Base-by-base conservation (phyloP, 2,329 filamentous ascomycete species). In the Fusarium sulawesiense region DNA sequence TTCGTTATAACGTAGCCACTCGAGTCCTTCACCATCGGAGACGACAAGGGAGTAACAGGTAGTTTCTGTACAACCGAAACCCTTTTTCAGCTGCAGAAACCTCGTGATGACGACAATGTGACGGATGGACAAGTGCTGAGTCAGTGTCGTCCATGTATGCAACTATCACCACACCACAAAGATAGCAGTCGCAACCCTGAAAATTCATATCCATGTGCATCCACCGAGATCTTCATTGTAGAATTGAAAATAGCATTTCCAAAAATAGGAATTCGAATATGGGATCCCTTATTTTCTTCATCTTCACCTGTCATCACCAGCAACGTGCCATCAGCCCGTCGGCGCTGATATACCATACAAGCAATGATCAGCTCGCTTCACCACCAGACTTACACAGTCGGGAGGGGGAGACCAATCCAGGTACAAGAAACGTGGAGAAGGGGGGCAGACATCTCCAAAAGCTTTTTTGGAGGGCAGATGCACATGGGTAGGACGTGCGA, bases 401-500 rank as follows among this genome's bases (percentile, higher is more conserved):
- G 37, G 23, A 48, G 44, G 12, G 45, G 47, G 30, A 32, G 41
- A 40, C 60, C 50, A 57, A 70, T 56, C 53, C 55, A 71, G 67
- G 67, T 41, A 60, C 59, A 48, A 23, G 18, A 41, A 64, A 55
- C 50, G 55, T 54, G 64, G 68, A 68, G 67, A 68, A 66, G 50
- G 51, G 63, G 67, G 63, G 47, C 30, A 51, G 54, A 27, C 57
- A 65, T 71, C 54, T 42, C 63, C 40, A 67, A 70, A 70, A 47
- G 16, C 42, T 42, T 32, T 59, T 64, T 41, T 40, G 54, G 67
- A 68, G 65, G 63, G 50, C 50, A 70, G 64, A 68, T 53, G 58
- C 56, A 56, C 68, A 71, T 68, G 68, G 68, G 68, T 71, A 56
- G 55, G 60, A 71, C 49, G 68, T 70, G 45, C 58, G 60, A 71